phyloP scores from a whole-genome alignment of 768 basidiomycete genomes.

The Pleurotus tuber-regium region DNA sequence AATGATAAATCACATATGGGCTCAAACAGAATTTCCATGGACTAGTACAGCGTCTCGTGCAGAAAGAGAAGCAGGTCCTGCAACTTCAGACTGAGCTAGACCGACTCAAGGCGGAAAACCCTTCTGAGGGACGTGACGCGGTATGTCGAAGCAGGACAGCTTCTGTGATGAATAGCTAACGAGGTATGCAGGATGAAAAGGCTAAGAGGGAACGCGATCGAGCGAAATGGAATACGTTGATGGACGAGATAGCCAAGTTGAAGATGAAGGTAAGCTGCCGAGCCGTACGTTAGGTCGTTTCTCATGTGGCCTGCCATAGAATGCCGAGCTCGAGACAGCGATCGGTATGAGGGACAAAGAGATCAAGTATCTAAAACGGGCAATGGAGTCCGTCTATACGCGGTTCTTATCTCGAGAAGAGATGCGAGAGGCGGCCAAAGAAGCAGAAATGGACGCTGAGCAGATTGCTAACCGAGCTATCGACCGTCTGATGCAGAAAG shows the following conservation, averaged over 20 bases:
- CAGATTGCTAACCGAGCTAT: constrained; percentile 69
- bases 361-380: constrained; percentile 71
- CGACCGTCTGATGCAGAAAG: constrained; percentile 65
- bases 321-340: constrained; percentile 46
- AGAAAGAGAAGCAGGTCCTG: constrained; percentile 83
- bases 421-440: constrained; percentile 40
- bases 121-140: constrained; percentile 53
- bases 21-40: constrained; percentile 59
- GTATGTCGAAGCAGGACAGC: constrained; percentile 41
- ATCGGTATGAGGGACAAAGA: constrained; percentile 67
- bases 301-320: too few relatives aligned
- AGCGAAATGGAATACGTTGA: constrained; percentile 66
- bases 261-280: constrained; percentile 66
- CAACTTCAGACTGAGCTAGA: constrained; percentile 74
- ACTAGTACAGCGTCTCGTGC: constrained; percentile 73
- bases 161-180: background rate
- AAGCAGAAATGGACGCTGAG: constrained; percentile 60
- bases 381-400: constrained; percentile 85
- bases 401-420: constrained; percentile 66
- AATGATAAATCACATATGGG: background rate
- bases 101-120: constrained; percentile 55
- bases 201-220: constrained; percentile 75
- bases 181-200: constrained; percentile 57
- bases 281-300: too few relatives aligned
- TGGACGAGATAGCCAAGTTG: constrained; percentile 70